A percentile compares a stretch with the other conserved stretches of the same genome.
Conservation (phyloP, 2,329 filamentous ascomycete species). For the Cladophialophora bantiana region DNA sequence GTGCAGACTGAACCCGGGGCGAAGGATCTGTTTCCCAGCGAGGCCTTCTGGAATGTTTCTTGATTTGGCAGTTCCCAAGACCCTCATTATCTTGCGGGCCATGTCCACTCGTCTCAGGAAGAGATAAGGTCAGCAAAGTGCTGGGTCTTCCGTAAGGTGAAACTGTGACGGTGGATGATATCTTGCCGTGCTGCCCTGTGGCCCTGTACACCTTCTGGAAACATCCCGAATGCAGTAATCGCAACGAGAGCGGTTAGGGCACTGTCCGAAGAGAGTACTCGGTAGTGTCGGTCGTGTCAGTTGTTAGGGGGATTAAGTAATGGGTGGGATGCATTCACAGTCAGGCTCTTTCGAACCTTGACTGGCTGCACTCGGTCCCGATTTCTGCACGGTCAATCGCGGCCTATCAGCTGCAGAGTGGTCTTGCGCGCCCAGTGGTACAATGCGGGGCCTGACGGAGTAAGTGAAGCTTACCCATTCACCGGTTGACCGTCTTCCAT, state of each 20-base stretch:
- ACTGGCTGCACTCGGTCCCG: background rate
- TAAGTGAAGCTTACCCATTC: background rate
- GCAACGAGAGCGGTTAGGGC: background rate
- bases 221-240: constrained; percentile 2
- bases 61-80: background rate
- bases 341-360: background rate
- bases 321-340: background rate
- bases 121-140: background rate
- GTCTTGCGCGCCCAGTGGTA: background rate
- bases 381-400: background rate
- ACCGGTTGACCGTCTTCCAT: background rate
- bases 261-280: background rate
- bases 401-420: background rate
- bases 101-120: background rate
- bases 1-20: background rate
- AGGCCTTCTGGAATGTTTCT: constrained; percentile 9
- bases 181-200: background rate
- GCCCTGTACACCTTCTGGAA: constrained; percentile 11
- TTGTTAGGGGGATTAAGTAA: constrained; percentile 3
- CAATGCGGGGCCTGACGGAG: background rate
- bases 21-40: background rate
- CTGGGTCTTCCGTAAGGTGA: background rate
- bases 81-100: background rate
- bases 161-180: background rate
- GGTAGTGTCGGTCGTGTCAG: background rate